phyloP scores from a whole-genome alignment of 352 stramenopile genomes.

The Phytopythium boreale region DNA sequence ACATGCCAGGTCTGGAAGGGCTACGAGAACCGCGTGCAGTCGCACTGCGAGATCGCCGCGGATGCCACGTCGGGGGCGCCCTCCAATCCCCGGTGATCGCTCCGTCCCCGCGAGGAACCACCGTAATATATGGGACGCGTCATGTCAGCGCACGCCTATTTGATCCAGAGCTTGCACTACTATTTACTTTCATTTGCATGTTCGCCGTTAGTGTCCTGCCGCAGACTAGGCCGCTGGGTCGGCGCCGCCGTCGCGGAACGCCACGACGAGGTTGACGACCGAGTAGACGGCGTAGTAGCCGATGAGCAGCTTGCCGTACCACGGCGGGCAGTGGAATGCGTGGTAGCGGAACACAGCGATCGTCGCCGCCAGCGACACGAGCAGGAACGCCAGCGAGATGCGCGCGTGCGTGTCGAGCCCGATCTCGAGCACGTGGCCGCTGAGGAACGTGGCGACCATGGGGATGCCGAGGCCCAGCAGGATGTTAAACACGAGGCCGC shows the following conservation, averaged over 20 bases:
- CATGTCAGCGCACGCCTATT: too few species aligned
- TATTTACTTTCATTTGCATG: neutral
- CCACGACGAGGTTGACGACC: conserved; percentile 59
- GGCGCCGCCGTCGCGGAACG: conserved; percentile 24
- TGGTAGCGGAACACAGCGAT: conserved; percentile 51
- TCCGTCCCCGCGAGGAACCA: too few species aligned
- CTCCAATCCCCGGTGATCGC: neutral
- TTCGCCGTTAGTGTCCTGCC: neutral
- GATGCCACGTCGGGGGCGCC: neutral
- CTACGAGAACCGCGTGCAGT: conserved; percentile 79
- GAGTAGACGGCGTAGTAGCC: conserved; percentile 72
- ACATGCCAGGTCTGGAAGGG: conserved; percentile 83
- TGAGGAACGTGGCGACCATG: conserved; percentile 58
- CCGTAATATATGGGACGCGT: neutral
- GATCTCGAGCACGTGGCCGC: conserved; percentile 35
- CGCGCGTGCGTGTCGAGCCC: conserved; percentile 62
- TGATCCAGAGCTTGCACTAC: neutral
- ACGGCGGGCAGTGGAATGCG: conserved; percentile 55
- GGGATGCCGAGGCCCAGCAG: conserved; percentile 74
- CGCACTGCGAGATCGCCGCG: conserved; percentile 44
- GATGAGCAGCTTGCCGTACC: conserved; percentile 74
- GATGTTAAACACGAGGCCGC: conserved; percentile 82
- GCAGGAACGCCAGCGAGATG: conserved; percentile 74
- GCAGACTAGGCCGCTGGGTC: neutral
- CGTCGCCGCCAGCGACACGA: conserved; percentile 47